Evolutionary conservation across 2,329 filamentous ascomycete genomes (phyloP).

Genomic region (Westerdykella aurantiaca): DNA sequence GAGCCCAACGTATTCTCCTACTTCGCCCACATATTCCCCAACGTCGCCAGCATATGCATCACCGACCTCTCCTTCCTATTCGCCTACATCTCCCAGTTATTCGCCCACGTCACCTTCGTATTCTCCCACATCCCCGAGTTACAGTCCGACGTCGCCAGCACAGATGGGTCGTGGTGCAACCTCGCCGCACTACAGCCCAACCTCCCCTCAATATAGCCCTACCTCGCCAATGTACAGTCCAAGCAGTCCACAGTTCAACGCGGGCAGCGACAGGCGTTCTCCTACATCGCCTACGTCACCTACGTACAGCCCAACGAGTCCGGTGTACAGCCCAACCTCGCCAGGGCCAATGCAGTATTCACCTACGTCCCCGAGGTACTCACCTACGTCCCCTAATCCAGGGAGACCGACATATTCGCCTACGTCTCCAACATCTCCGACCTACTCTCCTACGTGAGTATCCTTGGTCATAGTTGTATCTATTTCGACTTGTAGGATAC

Average conservation of each 20-base stretch:
- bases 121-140: constrained; percentile 54
- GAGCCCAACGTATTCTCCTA: constrained; percentile 67
- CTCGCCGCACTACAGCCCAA: constrained; percentile 47
- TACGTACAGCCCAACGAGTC: constrained; percentile 65
- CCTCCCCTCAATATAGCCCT: constrained; percentile 54
- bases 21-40: constrained; percentile 52
- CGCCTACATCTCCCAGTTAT: constrained; percentile 49
- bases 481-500: constrained; percentile 4
- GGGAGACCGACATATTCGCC: constrained; percentile 32
- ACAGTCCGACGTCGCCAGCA: constrained; percentile 55
- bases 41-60: constrained; percentile 53
- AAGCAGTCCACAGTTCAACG: constrained; percentile 44
- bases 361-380: constrained; percentile 36
- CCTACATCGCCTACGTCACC: constrained; percentile 61
- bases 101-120: constrained; percentile 46
- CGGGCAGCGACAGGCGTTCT: constrained; percentile 27
- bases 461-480: constrained; percentile 22
- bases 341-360: constrained; percentile 51
- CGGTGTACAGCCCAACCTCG: constrained; percentile 50
- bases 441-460: constrained; percentile 45
- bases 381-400: constrained; percentile 30
- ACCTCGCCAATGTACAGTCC: constrained; percentile 51
- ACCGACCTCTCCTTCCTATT: constrained; percentile 52
- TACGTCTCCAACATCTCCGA: constrained; percentile 41
- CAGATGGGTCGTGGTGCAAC: constrained; percentile 35